A percentile compares a stretch with the other conserved stretches of the same genome.
Conservation (phyloP, 768 basidiomycete species). For the Filobasidium floriforme region DNA sequence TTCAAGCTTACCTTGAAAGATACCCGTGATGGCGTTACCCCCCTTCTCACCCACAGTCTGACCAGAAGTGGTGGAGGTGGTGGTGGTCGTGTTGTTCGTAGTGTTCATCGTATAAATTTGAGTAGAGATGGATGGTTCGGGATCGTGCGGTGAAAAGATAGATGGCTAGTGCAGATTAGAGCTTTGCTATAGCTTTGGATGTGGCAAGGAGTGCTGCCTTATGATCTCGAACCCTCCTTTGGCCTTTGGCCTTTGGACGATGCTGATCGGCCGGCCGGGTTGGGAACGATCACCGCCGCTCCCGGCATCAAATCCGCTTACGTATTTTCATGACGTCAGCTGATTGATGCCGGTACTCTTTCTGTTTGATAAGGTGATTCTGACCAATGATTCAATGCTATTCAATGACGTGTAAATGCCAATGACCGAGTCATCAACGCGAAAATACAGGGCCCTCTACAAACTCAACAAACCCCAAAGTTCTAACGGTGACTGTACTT, state of each 20-base stretch:
- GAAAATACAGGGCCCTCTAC: not conserved
- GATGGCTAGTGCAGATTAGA: not conserved
- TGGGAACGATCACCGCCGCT: not conserved
- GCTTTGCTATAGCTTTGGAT: not conserved
- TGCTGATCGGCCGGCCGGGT: not conserved
- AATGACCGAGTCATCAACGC: not conserved
- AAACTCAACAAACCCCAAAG: not conserved
- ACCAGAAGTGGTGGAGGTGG: slow-evolving; percentile 3
- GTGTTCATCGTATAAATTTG: not conserved
- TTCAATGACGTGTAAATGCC: slow-evolving; percentile 6
- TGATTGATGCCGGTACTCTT: not conserved
- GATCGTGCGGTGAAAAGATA: not conserved
- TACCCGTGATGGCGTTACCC: slow-evolving; percentile 18
- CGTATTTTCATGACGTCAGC: not conserved
- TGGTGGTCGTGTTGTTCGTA: not conserved
- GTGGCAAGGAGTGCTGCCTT: too few species aligned
- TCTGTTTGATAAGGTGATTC: not conserved
- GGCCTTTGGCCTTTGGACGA: not conserved
- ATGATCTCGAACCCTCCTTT: too few species aligned
- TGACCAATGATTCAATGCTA: not conserved
- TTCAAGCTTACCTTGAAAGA: slow-evolving; percentile 7
- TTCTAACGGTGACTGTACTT: not conserved
- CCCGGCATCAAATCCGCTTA: not conserved
- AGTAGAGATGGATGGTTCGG: too few species aligned
- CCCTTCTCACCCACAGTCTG: slow-evolving; percentile 4